Percentiles rank a stretch among this genome's conserved stretches.
Evolutionary conservation across 2,329 filamentous ascomycete genomes (phyloP).

Genomic region (Penicillium occitanis): DNA sequence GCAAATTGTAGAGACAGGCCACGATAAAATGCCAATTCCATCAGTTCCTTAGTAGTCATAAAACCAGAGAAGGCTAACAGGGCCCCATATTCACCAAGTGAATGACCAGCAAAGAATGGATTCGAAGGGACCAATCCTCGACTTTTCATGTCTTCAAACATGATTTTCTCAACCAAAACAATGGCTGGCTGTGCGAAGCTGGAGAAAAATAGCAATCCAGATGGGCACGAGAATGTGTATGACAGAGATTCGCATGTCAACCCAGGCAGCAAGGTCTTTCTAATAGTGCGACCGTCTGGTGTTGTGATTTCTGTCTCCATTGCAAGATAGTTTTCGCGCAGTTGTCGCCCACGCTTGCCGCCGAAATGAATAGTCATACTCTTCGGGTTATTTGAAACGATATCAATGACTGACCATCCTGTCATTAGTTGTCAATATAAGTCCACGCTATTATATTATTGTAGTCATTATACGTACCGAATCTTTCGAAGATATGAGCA

Average conservation of each 20-base stretch:
- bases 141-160: slow-evolving; percentile 96
- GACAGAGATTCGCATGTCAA: slow-evolving; percentile 88
- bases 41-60: slow-evolving; percentile 96
- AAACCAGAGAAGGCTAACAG: slow-evolving; percentile 94
- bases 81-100: slow-evolving; percentile 95
- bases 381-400: slow-evolving; percentile 99
- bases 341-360: slow-evolving; percentile 92
- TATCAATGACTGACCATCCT: slow-evolving; percentile 88
- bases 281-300: slow-evolving; percentile 83
- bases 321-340: slow-evolving; percentile 98
- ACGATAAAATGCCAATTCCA: slow-evolving; percentile 98
- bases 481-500: slow-evolving; percentile 23
- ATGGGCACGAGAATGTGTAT: slow-evolving; percentile 95
- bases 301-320: slow-evolving; percentile 64
- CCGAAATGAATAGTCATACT: slow-evolving; percentile 98
- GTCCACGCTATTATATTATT: neutral
- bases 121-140: slow-evolving; percentile 94
- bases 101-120: slow-evolving; percentile 97
- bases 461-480: neutral
- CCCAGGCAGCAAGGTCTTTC: slow-evolving; percentile 99
- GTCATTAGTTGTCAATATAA: slow-evolving; percentile 72
- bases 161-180: slow-evolving; percentile 98
- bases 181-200: slow-evolving; percentile 98
- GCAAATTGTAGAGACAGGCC: slow-evolving; percentile 99
- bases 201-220: slow-evolving; percentile 89